Evolutionary conservation across 441 rosid genomes (phyloP), one percentile per base, ranked within the genome.

Genomic region (Pelargonium exstipulatum): DNA sequence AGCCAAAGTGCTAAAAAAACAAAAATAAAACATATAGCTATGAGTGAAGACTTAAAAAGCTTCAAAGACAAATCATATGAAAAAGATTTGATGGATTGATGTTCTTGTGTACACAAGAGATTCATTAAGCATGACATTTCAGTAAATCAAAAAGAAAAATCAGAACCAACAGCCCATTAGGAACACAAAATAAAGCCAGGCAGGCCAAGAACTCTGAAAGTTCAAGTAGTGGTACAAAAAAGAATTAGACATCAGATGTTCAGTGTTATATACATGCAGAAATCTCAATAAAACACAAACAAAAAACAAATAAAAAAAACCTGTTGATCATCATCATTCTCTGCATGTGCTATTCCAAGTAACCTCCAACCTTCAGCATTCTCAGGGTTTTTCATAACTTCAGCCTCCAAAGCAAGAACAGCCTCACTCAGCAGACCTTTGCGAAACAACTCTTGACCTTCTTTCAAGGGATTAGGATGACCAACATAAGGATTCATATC

Each of bases 401-500:
- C 98, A 72, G 98, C 99, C 84, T 95, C 99, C 77, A 95, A 80
- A 74, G 99, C 99, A 76, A 95, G 99, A 69, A 89, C 95, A 74
- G 99, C 97, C 85, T 95, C 99, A 83, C 98, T 92, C 71, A 95
- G 86, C 78, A 95, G 99, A 70, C 99, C 99, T 84, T 87, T 95
- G 66, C 97, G 92, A 77, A 95, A 95, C 80, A 89, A 84, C 40
- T 92, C 97, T 73, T 83, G 97, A 42, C 98, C 99, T 79, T 95
- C 98, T 83, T 89, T 92, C 78, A 95, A 79, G 45, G 99, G 99
- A 73, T 90, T 89, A 20, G 90, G 93, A 72, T 90, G 97, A 69
- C 99, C 99, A 78, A 92, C 98, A 79, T 95, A 95, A 49, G 99
- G 98, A 83, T 95, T 95, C 98, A 95, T 83, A 78, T 95, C 99